Evolutionary conservation across 345 rosid species (phyloP), one percentile per base, ranked within the genome.

Genomic region (Ailanthus altissimus): DNA sequence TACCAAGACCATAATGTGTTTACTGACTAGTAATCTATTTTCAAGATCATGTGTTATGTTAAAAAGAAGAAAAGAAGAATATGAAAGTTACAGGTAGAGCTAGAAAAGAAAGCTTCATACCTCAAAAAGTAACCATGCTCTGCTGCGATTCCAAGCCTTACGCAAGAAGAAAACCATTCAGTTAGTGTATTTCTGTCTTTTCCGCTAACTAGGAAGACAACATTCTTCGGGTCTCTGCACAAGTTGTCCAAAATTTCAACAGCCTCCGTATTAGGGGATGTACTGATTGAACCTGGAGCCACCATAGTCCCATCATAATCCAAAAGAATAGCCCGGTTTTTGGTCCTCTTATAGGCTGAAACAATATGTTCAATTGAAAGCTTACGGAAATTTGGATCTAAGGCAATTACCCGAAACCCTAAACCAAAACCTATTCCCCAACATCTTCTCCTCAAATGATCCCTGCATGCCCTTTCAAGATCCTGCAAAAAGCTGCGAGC

Each of bases 371-470:
- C 98, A 70, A 89, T 77, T 10, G 92, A 90, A 72, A 94, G 93
- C 88, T 92, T 94, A 74, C 88, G 85, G 80, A 92, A 94, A 82
- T 85, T 94, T 46, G 98, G 99, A 87, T 93, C 98, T 84, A 95
- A 76, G 9, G 98, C 90, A 82, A 95, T 88, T 18, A 95, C 99
- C 18, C 98, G 86, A 69, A 95, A 95, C 5, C 98, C 89, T 73
- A 95, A 89, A 57, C 98, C 99, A 32, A 95, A 95, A 69, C 99
- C 98, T 64, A 95, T 89, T 66, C 97, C 99, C 96, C 97, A 95
- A 83, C 94, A 93, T 79, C 93, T 86, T 83, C 87, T 90, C 86
- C 92, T 88, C 75, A 85, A 74, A 73, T 93, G 99, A 72, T 95
- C 98, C 68, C 85, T 82, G 26, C 98, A 95, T 42, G 99, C 88